Evolutionary conservation across 164 flowering plant genomes (phyloP), one percentile per base, ranked within the genome.

Genomic region (Macadamia integrifolia): DNA sequence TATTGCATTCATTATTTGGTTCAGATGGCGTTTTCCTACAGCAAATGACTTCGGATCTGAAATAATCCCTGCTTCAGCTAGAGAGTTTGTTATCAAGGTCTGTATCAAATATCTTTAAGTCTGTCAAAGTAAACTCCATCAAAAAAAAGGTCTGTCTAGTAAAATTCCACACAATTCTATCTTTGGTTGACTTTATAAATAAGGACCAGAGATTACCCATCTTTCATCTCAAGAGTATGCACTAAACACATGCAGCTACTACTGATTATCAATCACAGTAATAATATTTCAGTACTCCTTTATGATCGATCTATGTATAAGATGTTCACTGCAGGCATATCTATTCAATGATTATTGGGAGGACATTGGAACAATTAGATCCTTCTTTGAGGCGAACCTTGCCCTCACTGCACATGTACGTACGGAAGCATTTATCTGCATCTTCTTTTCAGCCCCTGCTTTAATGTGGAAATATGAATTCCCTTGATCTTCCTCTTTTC

Each of bases 1-100:
- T 60, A 29, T 52, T 48, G 28, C 62, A 65, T 69, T 23, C 55
- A 31, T 69, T 78, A 55, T 76, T 35, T 71, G 68, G 44, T n/a
- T 50, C 84, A 93, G 97, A 81, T 93, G 97, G 97, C 85, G 97
- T 44, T 93, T 87, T 71, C 98, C 97, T 50, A 90, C 96, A 40
- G 89, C 97, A 53, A 93, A 91, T 83, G 98, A 93, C 74, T 93
- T 93, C 70, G 97, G 98, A 49, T 93, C 93, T 30, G 98, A 93
- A 78, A 88, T 93, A 9, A 93, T 93, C 68, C 97, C 98, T 69
- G 91, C 94, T 65, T 88, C 98, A 66, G 96, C 91, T 31, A 83
- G 70, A 69, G 96, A 92, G 77, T 85, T 78, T 80, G 78, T 66
- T 80, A 69, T 80, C 50, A 83, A 88, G 87, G 97, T 88, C 15